A percentile compares a stretch with the other conserved stretches of the same genome.
Evolutionary conservation across 208 protist species (phyloP).

Genomic region (Dictyostelium gargantuum): DNA sequence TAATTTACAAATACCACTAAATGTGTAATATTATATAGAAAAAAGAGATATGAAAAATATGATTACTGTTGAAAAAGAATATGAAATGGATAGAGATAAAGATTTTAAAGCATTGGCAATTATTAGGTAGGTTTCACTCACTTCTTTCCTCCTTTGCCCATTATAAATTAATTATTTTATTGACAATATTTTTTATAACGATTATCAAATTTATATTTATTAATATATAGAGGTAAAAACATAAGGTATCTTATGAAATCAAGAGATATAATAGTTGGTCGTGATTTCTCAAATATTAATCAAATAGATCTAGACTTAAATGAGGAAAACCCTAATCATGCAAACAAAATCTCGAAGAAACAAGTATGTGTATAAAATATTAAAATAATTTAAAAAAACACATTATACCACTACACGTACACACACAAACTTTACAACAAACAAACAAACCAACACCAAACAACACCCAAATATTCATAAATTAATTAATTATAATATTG

Average conservation of each 20-base stretch:
- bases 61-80: slow-evolving; percentile 39
- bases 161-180: not conserved
- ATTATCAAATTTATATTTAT: not conserved
- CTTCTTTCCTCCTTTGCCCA: no score
- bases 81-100: slow-evolving; percentile 49
- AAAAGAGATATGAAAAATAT: slow-evolving; percentile 42
- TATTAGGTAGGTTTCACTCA: slow-evolving; percentile 9
- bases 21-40: not conserved
- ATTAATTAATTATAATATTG: not conserved
- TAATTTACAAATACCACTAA: not conserved
- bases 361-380: no score
- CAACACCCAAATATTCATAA: no score
- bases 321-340: slow-evolving; percentile 14
- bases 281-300: slow-evolving; percentile 6
- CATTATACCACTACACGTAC: no score
- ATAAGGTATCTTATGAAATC: slow-evolving; percentile 55
- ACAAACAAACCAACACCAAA: no score
- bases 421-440: no score
- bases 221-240: slow-evolving; percentile 7
- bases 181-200: not conserved
- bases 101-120: slow-evolving; percentile 21
- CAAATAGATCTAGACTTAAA: slow-evolving; percentile 26
- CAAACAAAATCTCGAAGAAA: slow-evolving; percentile 47
- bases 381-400: no score
- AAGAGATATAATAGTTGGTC: slow-evolving; percentile 38